These are phyloP conservation scores for Castanea mollissima DNA, from an alignment of 306 rosid genomes.

Conservation along the genomic window DNA sequence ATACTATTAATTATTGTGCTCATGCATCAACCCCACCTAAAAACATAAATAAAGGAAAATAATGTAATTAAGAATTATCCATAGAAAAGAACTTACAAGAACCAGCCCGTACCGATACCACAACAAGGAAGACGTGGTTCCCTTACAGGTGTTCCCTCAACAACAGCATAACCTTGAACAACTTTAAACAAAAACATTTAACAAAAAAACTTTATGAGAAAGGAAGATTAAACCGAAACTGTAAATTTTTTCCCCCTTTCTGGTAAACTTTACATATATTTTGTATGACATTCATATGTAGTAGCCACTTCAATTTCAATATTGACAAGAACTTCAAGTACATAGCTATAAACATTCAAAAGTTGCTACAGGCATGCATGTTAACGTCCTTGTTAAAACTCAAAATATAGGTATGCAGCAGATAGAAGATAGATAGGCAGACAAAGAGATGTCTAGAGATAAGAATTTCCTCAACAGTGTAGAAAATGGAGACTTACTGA, in stretches of 20 bases:
- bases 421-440: not conserved
- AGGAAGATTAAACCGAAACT: not conserved
- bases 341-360: not conserved
- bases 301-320: not conserved
- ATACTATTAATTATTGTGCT: not conserved
- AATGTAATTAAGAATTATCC: not conserved
- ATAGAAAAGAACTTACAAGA: slow-evolving; percentile 54
- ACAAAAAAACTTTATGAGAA: not conserved
- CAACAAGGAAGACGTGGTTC: slow-evolving; percentile 71
- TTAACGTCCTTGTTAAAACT: not conserved
- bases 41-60: not conserved
- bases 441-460: not conserved
- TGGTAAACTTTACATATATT: not conserved
- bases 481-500: not conserved
- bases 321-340: not conserved
- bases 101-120: slow-evolving; percentile 78
- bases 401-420: not conserved
- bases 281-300: not conserved
- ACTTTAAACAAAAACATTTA: not conserved
- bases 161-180: slow-evolving; percentile 57
- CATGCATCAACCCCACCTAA: not conserved
- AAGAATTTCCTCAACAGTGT: not conserved
- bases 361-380: not conserved
- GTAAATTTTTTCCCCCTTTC: not conserved
- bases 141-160: slow-evolving; percentile 52